These are phyloP conservation scores for Solanum bulbocastanum DNA, from an alignment of 257 asterid genomes.

Conservation along the genomic window DNA sequence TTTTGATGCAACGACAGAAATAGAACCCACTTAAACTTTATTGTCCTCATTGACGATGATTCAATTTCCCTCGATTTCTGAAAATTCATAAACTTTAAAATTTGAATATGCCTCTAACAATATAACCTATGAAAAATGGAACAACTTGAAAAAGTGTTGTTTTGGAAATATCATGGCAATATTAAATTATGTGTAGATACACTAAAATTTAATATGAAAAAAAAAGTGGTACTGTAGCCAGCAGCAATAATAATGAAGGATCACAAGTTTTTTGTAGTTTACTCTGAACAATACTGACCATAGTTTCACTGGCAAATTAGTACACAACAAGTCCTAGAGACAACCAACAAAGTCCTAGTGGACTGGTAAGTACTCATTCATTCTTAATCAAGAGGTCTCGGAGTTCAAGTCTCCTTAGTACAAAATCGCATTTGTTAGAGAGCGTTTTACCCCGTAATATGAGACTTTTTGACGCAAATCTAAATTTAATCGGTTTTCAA, in stretches of 20 bases:
- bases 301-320: background rate
- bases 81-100: too few relatives aligned
- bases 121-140: background rate
- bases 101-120: too few relatives aligned
- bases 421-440: background rate
- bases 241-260: background rate
- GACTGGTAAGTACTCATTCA: background rate
- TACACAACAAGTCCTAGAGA: background rate
- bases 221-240: background rate
- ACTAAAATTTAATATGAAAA: background rate
- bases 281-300: background rate
- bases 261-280: background rate
- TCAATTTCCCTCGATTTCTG: background rate
- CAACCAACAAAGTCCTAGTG: background rate
- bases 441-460: background rate
- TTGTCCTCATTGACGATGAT: background rate
- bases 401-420: rapidly evolving
- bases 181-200: background rate
- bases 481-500: too few relatives aligned
- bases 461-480: rapidly evolving
- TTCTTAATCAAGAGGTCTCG: too few relatives aligned
- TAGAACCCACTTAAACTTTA: background rate
- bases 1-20: background rate
- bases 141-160: background rate
- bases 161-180: background rate